Evolutionary conservation across 1,139 yeast genomes (phyloP).

Genomic region (Geotrichum siamense): DNA sequence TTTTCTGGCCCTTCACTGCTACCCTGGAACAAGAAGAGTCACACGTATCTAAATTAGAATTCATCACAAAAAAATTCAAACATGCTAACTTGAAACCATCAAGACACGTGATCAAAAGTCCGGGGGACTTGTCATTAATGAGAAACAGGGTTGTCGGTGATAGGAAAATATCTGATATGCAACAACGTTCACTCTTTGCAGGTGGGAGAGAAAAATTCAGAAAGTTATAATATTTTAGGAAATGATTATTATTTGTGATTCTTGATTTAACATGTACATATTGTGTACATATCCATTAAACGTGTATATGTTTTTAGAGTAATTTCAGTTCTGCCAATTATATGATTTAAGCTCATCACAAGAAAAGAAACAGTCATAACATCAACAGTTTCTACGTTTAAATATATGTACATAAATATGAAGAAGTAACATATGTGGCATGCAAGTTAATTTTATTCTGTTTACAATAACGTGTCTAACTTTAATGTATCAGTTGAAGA

Average conservation of each 20-base stretch:
- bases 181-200: neutral
- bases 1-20: too few relatives aligned
- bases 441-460: too few relatives aligned
- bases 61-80: neutral
- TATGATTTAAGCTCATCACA: too few relatives aligned
- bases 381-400: too few relatives aligned
- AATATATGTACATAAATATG: too few relatives aligned
- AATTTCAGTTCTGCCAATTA: neutral
- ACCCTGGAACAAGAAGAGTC: neutral
- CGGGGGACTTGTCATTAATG: neutral
- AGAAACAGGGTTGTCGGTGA: neutral
- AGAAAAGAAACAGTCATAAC: too few relatives aligned
- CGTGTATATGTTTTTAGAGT: neutral
- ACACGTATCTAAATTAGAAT: neutral
- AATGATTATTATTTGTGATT: neutral
- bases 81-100: neutral
- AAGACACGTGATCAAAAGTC: neutral
- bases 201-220: neutral
- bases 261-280: neutral
- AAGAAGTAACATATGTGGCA: too few relatives aligned
- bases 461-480: too few relatives aligned
- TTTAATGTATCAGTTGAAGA: too few relatives aligned
- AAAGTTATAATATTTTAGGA: neutral
- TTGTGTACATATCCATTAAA: neutral
- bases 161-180: neutral